A percentile compares a stretch with the other conserved stretches of the same genome.
Conservation (phyloP, 1,284 basidiomycete genomes). For the Puccinia polysora region DNA sequence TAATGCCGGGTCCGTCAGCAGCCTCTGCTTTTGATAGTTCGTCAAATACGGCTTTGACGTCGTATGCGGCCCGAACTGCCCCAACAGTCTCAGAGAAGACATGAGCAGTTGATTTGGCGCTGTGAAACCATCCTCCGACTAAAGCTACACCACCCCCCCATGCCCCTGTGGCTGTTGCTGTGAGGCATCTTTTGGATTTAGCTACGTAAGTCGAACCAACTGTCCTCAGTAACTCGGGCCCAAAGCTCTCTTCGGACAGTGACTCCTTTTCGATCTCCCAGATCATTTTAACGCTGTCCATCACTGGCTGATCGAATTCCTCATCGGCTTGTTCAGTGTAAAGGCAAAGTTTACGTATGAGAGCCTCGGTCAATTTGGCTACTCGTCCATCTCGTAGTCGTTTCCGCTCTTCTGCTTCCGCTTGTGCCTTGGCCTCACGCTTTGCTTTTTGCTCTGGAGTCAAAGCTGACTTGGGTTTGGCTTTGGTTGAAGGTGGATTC, state of each 20-base stretch:
- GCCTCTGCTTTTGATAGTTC: conserved; percentile 69
- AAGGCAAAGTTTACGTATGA: conserved; percentile 51
- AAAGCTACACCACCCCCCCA: conserved; percentile 63
- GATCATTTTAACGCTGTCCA: conserved; percentile 48
- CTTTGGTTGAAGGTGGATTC: neutral
- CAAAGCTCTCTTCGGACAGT: conserved; percentile 84
- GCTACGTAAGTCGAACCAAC: conserved; percentile 84
- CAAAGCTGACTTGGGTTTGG: conserved; percentile 6
- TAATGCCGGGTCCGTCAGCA: conserved; percentile 80
- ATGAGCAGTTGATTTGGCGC: conserved; percentile 87
- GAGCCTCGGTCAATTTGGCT: conserved; percentile 50
- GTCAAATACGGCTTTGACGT: conserved; percentile 91
- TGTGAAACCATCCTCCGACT: conserved; percentile 80
- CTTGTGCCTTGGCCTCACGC: conserved; percentile 50
- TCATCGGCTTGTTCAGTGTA: conserved; percentile 47
- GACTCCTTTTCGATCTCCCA: conserved; percentile 57
- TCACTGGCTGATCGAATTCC: conserved; percentile 31
- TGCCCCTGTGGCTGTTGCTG: conserved; percentile 65
- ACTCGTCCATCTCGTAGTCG: conserved; percentile 51
- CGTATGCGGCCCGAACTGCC: conserved; percentile 78
- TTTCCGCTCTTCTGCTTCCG: conserved; percentile 50
- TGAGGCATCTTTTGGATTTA: conserved; percentile 59
- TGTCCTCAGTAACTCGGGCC: conserved; percentile 81
- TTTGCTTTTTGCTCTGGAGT: conserved; percentile 49
- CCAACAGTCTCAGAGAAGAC: conserved; percentile 89